Evolutionary conservation across 2,329 filamentous ascomycete species (phyloP), one percentile per base, ranked within the genome.

Genomic region (Chalaropsis ovoidea): DNA sequence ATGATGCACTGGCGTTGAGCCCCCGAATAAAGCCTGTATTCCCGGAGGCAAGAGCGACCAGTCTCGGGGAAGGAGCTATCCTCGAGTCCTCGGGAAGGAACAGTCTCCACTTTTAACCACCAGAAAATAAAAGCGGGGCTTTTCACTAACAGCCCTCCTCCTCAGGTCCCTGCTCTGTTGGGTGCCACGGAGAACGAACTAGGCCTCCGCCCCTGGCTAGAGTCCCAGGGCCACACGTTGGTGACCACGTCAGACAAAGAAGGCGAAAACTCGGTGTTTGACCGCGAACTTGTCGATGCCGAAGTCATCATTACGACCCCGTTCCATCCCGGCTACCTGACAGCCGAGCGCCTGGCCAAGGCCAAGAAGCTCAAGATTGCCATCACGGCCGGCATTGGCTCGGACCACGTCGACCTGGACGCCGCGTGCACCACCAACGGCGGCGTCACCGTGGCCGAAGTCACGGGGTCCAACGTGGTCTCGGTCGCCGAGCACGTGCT

Each of bases 291-390:
- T 65, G 91, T 94, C 69, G 94, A 97, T 75, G 91, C 94, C 69
- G 94, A 99, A 79, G 82, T 99, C 78, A 97, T 99, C 83, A 97
- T 99, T 79, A 99, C 94, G 71, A 99, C 94, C 67, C 94, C 94
- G 89, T 97, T 97, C 87, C 93, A 97, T 82, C 93, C 93, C 65
- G 94, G 93, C 70, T 99, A 99, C 82, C 88, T 99, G 67, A 97
- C 89, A 62, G 90, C 90, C 65, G 93, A 97, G 81, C 92, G 94
- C 75, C 86, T 99, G 66, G 90, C 90, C 73, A 95, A 94, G 82
- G 94, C 94, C 71, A 97, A 97, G 88, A 97, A 99, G 67, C 88
- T 99, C 74, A 97, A 97, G 86, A 82, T 99, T 69, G 93, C 93
- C 76, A 80, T 99, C 77, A 99, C 94, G 63, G 94, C 94, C 72